These are phyloP conservation scores for Daedalea quercina DNA, from an alignment of 768 basidiomycete species.

Conservation along the genomic window DNA sequence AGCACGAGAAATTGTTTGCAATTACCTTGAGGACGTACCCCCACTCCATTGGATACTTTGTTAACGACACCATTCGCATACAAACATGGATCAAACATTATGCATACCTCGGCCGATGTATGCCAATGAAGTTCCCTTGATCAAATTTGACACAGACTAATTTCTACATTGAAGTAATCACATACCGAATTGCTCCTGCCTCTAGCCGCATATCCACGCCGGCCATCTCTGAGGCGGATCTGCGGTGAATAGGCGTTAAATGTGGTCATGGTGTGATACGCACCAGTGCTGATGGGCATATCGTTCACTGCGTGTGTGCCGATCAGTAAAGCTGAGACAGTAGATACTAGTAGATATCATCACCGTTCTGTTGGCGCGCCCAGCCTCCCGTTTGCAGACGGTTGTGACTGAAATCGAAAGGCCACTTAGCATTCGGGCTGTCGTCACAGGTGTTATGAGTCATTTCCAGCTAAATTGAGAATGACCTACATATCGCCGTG, in stretches of 20 bases:
- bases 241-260: constrained; percentile 20
- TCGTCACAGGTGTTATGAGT: no score
- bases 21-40: constrained; percentile 25
- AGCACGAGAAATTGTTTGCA: not conserved
- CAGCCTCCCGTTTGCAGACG: constrained; percentile 56
- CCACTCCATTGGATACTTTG: constrained; percentile 16
- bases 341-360: no score
- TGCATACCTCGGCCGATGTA: constrained; percentile 20
- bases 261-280: constrained; percentile 45
- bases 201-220: constrained; percentile 29
- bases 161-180: not conserved
- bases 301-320: constrained; percentile 6
- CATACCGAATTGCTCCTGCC: constrained; percentile 27
- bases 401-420: constrained; percentile 56
- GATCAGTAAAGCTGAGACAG: no score
- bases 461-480: not conserved
- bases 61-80: no score
- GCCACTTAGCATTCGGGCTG: constrained; percentile 44
- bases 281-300: constrained; percentile 32
- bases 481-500: constrained; percentile 21
- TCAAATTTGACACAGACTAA: not conserved
- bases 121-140: constrained; percentile 30
- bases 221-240: constrained; percentile 20
- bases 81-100: not conserved
- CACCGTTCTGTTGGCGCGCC: constrained; percentile 57